Evolutionary conservation across 2,329 filamentous ascomycete species (phyloP).

Genomic region (Rhinocladiella mackenziei): DNA sequence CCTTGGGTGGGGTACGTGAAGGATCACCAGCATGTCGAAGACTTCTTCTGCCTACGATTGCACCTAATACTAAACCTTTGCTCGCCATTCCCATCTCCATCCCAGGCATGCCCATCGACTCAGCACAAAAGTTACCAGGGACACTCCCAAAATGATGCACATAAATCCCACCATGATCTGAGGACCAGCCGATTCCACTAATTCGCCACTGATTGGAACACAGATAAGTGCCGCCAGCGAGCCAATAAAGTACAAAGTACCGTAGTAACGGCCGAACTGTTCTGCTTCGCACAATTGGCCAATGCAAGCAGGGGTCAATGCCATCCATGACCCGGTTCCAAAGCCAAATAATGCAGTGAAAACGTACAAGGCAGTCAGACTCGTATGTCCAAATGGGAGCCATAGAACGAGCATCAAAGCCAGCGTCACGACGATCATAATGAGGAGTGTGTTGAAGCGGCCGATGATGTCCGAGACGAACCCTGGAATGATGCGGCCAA

Average conservation of each 20-base stretch:
- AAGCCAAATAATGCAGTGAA: slow-evolving; percentile 49
- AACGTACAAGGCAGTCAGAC: slow-evolving; percentile 41
- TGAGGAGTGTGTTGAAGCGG: slow-evolving; percentile 45
- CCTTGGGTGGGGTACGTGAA: too few relatives aligned
- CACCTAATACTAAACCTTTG: slow-evolving; percentile 34
- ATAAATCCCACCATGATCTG: slow-evolving; percentile 46
- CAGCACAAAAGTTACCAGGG: slow-evolving; percentile 31
- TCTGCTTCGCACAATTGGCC: slow-evolving; percentile 47
- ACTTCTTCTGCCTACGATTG: too few relatives aligned
- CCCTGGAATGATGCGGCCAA: slow-evolving; percentile 46
- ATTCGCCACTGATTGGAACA: slow-evolving; percentile 45
- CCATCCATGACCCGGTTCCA: slow-evolving; percentile 48
- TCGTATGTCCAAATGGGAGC: slow-evolving; percentile 44
- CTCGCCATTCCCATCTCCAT: slow-evolving; percentile 39
- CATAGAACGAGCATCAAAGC: slow-evolving; percentile 43
- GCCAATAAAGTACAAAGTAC: slow-evolving; percentile 47
- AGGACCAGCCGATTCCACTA: slow-evolving; percentile 46
- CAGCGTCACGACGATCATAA: slow-evolving; percentile 37
- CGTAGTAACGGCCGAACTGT: slow-evolving; percentile 47
- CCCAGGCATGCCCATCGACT: slow-evolving; percentile 38
- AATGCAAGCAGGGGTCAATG: slow-evolving; percentile 40
- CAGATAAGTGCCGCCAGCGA: slow-evolving; percentile 46
- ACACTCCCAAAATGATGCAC: slow-evolving; percentile 41
- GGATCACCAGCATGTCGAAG: too few relatives aligned
- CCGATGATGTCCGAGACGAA: slow-evolving; percentile 44